Evolutionary conservation across 768 basidiomycete species (phyloP), one percentile per base, ranked within the genome.

Genomic region (Xerocomus brunneocitrinus): DNA sequence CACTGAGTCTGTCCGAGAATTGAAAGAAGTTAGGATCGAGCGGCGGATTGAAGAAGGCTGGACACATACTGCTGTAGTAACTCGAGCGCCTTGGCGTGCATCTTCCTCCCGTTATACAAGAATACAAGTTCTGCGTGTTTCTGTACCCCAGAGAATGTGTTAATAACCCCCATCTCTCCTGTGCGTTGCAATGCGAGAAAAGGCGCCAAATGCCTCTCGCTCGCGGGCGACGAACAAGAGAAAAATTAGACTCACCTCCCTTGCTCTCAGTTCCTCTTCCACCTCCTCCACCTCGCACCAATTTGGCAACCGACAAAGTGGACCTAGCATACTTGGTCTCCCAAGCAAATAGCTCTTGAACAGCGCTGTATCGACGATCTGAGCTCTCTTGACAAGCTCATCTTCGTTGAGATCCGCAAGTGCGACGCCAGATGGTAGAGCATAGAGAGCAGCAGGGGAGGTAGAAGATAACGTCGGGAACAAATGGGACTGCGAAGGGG

Each of bases 321-420:
- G 83, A 0, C 91, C 92, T 9, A 98, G 73, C 52, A 99, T 72
- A 12, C 78, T 80, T 0, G 95, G 92, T 41, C 87, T 76, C 39
- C 87, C 85, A 22, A 91, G 77, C 22, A 98, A 73, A 68, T 95
- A 97, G 3, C 88, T 85, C 71, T 97, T 95, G 71, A 98, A 94
- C 58, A 98, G 72, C 8, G 91, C 95, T 1, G 97, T 98, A 62
- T 98, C 92, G 25, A 98, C 89, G 32, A 98, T 84, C 71, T 98
- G 95, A 1, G 94, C 93, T 52, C 87, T 91, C 19, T 91, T 80
- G 35, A 95, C 75, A 6, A 98, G 76, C 58, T 97, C 88, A 55
- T 90, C 90, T 3, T 94, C 87, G 1, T 83, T 86, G 22, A 98
- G 74, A 3, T 80, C 75, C 0, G 81, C 73, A 42, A 94, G 72